Percentiles rank a stretch among this genome's conserved stretches.
Conservation (phyloP, 1,284 basidiomycete species). For the Microbotryomycetes sp. region DNA sequence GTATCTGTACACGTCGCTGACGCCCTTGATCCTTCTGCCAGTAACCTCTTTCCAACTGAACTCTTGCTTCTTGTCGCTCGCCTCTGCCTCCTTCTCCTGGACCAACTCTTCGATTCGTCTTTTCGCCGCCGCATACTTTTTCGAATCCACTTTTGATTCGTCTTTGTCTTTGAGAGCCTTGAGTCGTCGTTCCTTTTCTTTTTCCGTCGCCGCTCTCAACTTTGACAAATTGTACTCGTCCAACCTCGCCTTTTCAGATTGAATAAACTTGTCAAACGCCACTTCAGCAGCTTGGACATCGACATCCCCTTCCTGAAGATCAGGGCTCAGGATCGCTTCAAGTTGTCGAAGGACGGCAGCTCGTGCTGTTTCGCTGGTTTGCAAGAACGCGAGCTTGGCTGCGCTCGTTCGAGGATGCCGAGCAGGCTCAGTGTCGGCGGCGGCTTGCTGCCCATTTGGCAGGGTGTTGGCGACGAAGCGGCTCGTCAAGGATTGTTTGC, state of each 20-base stretch:
- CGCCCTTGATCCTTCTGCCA: slow-evolving; percentile 22
- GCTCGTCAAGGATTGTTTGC: slow-evolving; percentile 26
- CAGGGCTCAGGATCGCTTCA: slow-evolving; percentile 4
- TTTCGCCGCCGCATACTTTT: slow-evolving; percentile 12
- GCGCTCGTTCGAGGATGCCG: neutral
- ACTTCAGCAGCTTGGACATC: slow-evolving; percentile 12
- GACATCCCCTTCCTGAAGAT: neutral
- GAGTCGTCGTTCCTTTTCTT: slow-evolving; percentile 14
- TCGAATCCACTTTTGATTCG: slow-evolving; percentile 1
- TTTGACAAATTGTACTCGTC: slow-evolving; percentile 16
- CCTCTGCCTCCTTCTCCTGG: slow-evolving; percentile 2
- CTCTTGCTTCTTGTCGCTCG: neutral
- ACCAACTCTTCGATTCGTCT: slow-evolving; percentile 22
- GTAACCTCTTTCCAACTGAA: slow-evolving; percentile 19
- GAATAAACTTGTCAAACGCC: slow-evolving; percentile 12
- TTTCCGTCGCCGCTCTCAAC: slow-evolving; percentile 7
- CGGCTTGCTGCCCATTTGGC: neutral
- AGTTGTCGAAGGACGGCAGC: slow-evolving; percentile 10
- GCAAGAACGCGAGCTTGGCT: neutral
- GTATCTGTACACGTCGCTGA: slow-evolving; percentile 20
- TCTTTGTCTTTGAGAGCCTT: slow-evolving; percentile 4
- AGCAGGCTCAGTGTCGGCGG: slow-evolving; percentile 16
- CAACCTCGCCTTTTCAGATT: slow-evolving; percentile 10
- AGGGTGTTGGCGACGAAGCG: slow-evolving; percentile 9
- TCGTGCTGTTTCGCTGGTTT: slow-evolving; percentile 10